Evolutionary conservation across 352 stramenopile genomes (phyloP).

Genomic region (Elongisporangium senticosum): DNA sequence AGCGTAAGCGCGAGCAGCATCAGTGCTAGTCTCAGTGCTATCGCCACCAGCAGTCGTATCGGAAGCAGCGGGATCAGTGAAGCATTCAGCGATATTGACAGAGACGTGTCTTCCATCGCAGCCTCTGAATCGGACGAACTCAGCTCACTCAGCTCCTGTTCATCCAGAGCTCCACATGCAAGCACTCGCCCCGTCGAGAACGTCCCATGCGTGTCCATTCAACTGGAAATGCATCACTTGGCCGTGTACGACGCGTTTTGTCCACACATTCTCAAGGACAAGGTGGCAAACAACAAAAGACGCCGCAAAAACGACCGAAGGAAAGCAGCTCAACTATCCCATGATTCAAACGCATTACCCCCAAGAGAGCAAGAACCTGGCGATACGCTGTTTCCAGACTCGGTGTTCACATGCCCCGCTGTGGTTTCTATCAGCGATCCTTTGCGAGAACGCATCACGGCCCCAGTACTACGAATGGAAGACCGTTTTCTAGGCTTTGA

Average conservation of each 20-base stretch:
- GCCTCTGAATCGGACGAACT: not conserved
- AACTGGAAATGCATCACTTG: not conserved
- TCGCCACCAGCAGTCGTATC: not conserved
- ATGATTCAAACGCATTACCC: not conserved
- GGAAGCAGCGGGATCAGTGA: not conserved
- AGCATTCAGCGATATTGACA: not conserved
- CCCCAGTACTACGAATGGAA: not conserved
- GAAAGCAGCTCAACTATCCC: not conserved
- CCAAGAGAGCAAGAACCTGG: not conserved
- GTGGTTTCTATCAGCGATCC: not conserved
- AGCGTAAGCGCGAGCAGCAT: not conserved
- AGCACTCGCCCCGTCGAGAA: not conserved
- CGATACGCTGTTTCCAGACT: not conserved
- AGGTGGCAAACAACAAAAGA: not conserved
- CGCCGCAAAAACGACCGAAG: not conserved
- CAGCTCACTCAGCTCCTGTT: not conserved
- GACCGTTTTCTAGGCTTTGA: conserved; percentile 10
- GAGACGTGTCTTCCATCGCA: not conserved
- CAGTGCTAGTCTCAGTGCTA: not conserved
- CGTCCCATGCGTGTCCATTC: not conserved
- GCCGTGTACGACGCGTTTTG: not conserved
- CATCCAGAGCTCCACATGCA: not conserved
- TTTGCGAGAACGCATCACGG: not conserved
- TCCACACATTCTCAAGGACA: not conserved
- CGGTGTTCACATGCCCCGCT: not conserved